Conservation (phyloP, 2,329 filamentous ascomycete genomes). For the Nigrospora oryzae region DNA sequence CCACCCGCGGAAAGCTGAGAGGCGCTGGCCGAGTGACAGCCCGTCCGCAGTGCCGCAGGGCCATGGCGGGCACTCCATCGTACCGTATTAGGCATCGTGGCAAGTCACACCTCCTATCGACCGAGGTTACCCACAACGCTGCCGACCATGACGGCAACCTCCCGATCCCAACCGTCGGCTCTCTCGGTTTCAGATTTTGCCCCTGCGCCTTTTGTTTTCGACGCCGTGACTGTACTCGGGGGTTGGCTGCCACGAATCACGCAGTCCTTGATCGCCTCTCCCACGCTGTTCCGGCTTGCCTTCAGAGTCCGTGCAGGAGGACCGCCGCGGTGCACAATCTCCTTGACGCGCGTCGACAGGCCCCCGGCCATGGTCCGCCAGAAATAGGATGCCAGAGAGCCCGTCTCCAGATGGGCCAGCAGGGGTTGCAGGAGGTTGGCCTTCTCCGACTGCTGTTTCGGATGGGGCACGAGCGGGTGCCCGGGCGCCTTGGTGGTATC, state of each 20-base stretch:
- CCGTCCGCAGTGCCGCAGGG: too few species aligned
- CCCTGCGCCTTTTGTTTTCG: slow-evolving; percentile 29
- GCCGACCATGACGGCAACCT: slow-evolving; percentile 90
- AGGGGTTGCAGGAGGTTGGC: slow-evolving; percentile 61
- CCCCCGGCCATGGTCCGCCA: slow-evolving; percentile 82
- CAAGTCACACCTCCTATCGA: slow-evolving; percentile 18
- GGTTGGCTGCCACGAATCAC: slow-evolving; percentile 69
- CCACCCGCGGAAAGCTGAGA: too few species aligned
- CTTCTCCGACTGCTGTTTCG: slow-evolving; percentile 18
- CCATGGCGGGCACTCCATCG: too few species aligned
- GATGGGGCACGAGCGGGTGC: slow-evolving; percentile 54
- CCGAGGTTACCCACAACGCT: slow-evolving; percentile 59
- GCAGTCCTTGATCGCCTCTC: slow-evolving; percentile 72
- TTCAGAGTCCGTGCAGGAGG: slow-evolving; percentile 74
- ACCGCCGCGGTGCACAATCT: slow-evolving; percentile 75
- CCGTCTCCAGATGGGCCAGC: slow-evolving; percentile 73
- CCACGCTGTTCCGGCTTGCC: slow-evolving; percentile 65
- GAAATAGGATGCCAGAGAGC: slow-evolving; percentile 82
- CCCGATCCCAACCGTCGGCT: slow-evolving; percentile 68
- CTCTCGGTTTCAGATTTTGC: slow-evolving; percentile 32
- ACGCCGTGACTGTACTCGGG: slow-evolving; percentile 43
- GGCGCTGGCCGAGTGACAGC: too few species aligned
- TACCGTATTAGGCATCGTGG: too few species aligned
- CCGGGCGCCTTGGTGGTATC: slow-evolving; percentile 56
- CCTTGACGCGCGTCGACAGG: slow-evolving; percentile 69